These are phyloP conservation scores for Iberis pinnata DNA, from an alignment of 345 rosid species.

Conservation along the genomic window DNA sequence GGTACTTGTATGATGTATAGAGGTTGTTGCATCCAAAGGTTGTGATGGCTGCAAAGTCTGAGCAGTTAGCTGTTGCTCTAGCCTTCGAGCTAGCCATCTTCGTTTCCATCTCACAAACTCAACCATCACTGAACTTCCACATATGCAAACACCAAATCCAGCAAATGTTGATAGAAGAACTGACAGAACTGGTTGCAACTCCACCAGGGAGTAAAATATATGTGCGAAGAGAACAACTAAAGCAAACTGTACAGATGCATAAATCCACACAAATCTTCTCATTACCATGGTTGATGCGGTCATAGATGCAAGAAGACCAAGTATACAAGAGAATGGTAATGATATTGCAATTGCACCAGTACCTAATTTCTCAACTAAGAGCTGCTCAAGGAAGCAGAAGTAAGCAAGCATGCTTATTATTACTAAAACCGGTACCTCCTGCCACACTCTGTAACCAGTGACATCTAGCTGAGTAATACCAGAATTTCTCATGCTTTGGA, in stretches of 20 bases:
- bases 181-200: slow-evolving; percentile 62
- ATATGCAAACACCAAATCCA: slow-evolving; percentile 78
- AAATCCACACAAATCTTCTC: slow-evolving; percentile 84
- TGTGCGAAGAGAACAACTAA: slow-evolving; percentile 80
- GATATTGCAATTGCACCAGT: slow-evolving; percentile 81
- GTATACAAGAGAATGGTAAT: slow-evolving; percentile 80
- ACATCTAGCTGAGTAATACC: slow-evolving; percentile 29
- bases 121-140: slow-evolving; percentile 66
- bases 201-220: slow-evolving; percentile 65
- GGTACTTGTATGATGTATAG: too few relatives aligned
- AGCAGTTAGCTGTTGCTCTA: slow-evolving; percentile 26
- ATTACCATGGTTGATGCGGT: slow-evolving; percentile 81
- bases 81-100: slow-evolving; percentile 35
- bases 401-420: slow-evolving; percentile 84
- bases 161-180: slow-evolving; percentile 73
- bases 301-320: slow-evolving; percentile 83
- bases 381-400: slow-evolving; percentile 95
- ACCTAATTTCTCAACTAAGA: slow-evolving; percentile 71
- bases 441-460: slow-evolving; percentile 59
- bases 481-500: slow-evolving; percentile 9
- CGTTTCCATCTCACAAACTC: slow-evolving; percentile 77
- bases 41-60: too few relatives aligned
- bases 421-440: slow-evolving; percentile 78
- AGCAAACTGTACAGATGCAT: slow-evolving; percentile 74
- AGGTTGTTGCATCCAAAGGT: not conserved